Conservation (phyloP, 345 rosid genomes). For the Eucalyptus melliodora region DNA sequence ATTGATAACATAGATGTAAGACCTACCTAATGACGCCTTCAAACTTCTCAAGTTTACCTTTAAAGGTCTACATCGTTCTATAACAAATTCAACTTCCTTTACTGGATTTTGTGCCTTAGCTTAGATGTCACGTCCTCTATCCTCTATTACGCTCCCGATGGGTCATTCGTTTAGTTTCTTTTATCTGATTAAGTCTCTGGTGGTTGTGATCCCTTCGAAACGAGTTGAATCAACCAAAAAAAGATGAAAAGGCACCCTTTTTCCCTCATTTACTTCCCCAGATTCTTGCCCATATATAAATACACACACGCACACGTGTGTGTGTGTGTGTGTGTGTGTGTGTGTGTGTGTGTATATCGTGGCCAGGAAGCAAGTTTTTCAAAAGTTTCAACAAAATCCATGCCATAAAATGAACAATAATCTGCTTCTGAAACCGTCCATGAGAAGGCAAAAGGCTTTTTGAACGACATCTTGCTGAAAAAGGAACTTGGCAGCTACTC, state of each 20-base stretch:
- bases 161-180: not conserved
- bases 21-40: not conserved
- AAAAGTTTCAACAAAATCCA: not conserved
- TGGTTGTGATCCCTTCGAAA: not conserved
- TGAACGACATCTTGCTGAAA: not conserved
- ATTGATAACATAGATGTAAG: not conserved
- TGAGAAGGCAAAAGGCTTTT: not conserved
- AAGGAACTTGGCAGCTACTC: not conserved
- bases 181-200: not conserved
- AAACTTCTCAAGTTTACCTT: not conserved
- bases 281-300: not conserved
- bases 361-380: not conserved
- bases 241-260: not conserved
- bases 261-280: not conserved
- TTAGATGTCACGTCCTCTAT: not conserved
- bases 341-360: fast-evolving
- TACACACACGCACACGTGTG: no score
- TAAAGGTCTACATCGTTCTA: not conserved
- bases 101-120: not conserved
- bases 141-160: not conserved
- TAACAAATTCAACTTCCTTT: not conserved
- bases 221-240: not conserved
- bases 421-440: not conserved
- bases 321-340: no score
- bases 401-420: not conserved